Base-by-base conservation (phyloP, 1,284 basidiomycete genomes). In the Naganishia albida region DNA sequence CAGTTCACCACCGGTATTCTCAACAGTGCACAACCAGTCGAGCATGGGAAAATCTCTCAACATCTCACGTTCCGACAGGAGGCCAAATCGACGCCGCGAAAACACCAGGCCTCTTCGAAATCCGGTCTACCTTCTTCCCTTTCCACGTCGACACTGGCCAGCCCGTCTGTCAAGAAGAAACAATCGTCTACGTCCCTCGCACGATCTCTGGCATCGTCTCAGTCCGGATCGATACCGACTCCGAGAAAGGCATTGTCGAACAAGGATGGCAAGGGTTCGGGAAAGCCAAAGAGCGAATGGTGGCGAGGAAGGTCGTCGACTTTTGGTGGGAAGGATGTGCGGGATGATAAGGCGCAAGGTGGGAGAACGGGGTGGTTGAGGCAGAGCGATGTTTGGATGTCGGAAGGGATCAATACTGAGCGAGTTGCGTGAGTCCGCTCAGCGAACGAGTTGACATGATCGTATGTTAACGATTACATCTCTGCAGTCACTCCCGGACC, bases 311-410 rank as follows among this genome's bases (percentile, higher is more conserved):
- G 57, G 20, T 50, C 57, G 30, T 40, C 57, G 20, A 50, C 46
- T 25, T 42, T 60, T n/a, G 46, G 34, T 2, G 38, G 48, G 7
- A 40, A 40, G 43, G 46, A 60, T 10, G 38, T 13, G 26, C 49
- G 42, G 25, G 50, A 53, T 8, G 60, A 52, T 16, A 53, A 44
- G 50, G 3, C 12, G 13, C 25, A 28, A 13, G 23, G 39, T 20
- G 16, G n/a, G 2, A 44, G 39, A 20, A 49, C 23, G 25, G 57
- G 46, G n/a, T 60, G 57, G 57, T 40, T 28, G 23, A 23, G 46
- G 20, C 57, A 60, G 30, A 60, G 57, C n/a, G 57, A 60, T 25
- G 46, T 60, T 30, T 60, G 57, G 57, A 60, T 60, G 57, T 18
- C 60, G 38, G 50, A 53, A 23, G 51, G 30, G 12, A 30, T 53